These are phyloP conservation scores for Hypholoma sublateritium DNA, from an alignment of 768 basidiomycete species.

Conservation along the genomic window DNA sequence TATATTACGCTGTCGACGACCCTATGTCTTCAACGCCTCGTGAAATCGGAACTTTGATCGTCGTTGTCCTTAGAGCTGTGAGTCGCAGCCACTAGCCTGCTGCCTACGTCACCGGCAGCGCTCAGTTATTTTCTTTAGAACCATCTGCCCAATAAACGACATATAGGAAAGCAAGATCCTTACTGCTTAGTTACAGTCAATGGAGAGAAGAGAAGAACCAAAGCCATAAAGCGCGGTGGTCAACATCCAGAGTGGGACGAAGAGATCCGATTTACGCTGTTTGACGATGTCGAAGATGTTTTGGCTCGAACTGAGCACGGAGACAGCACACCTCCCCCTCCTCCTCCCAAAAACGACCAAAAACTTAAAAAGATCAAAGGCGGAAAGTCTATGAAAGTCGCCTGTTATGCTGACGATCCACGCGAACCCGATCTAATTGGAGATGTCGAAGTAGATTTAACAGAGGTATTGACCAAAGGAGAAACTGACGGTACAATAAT, in stretches of 20 bases:
- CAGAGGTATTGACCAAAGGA: slow-evolving; percentile 89
- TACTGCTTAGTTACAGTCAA: slow-evolving; percentile 83
- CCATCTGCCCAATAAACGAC: slow-evolving; percentile 86
- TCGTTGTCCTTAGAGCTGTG: slow-evolving; percentile 92
- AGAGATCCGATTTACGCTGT: slow-evolving; percentile 89
- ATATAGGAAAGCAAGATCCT: slow-evolving; percentile 97
- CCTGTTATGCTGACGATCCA: slow-evolving; percentile 93
- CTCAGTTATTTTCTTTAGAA: slow-evolving; percentile 46
- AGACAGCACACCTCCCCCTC: slow-evolving; percentile 59
- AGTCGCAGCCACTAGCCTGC: slow-evolving; percentile 30
- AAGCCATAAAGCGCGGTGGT: slow-evolving; percentile 93
- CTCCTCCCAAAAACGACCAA: slow-evolving; percentile 62
- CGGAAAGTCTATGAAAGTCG: slow-evolving; percentile 72
- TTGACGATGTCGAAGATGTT: slow-evolving; percentile 69
- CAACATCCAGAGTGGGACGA: slow-evolving; percentile 99
- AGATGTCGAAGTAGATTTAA: slow-evolving; percentile 84
- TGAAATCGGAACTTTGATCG: slow-evolving; percentile 91
- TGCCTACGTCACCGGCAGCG: slow-evolving; percentile 15
- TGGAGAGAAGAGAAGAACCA: slow-evolving; percentile 83
- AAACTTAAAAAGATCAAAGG: slow-evolving; percentile 59
- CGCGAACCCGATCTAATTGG: slow-evolving; percentile 96
- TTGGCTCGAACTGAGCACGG: slow-evolving; percentile 39
- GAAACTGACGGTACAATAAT: slow-evolving; percentile 82
- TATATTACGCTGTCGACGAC: slow-evolving; percentile 8
- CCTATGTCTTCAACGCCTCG: slow-evolving; percentile 60